Evolutionary conservation across 164 flowering plant genomes (phyloP), one percentile per base, ranked within the genome.

Genomic region (Macadamia tetraphylla): DNA sequence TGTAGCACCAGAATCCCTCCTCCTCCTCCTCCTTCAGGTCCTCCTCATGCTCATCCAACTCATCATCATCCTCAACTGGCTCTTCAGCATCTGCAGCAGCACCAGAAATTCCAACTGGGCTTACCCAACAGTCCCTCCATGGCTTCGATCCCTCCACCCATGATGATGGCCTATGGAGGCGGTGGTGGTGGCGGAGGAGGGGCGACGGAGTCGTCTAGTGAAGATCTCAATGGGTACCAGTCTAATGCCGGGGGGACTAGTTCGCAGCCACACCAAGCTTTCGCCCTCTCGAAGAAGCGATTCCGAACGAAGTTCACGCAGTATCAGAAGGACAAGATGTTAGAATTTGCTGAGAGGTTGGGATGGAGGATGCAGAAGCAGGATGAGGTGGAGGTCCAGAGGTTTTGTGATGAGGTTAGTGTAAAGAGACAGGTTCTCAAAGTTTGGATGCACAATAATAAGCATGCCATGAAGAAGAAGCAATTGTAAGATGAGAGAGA

Each of bases 401-500:
- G 80, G 67, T 82, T 87, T 61, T 87, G 89, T 69, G 46, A 70
- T 8, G 81, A 81, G 29, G 69, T 76, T n/a, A 84, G 86, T 15
- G 75, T 87, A 3, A 80, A 76, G 72, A 81, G 86, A 61, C 77
- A 81, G 40, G 89, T 82, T 53, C 80, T 87, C 64, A 87, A 83
- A 74, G 91, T 87, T 9, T 87, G 91, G 91, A 85, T 87, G 91
- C 91, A 87, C 73, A 87, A 87, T 72, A 87, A 85, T 73, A 87
- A 87, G 66, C 84, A 82, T 68, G 71, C 82, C 62, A 71, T 77
- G 72, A 84, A 78, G 82, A 83, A 74, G 75, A 78, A 79, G 68
- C 72, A 78, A 35, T 64, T 62, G 68, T 76, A 73, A 75, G 74
- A 30, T 57, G 23, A 23, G 23, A 23, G 23, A 23, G 23, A 23